phyloP scores from a whole-genome alignment of 305 asterid species.

The Ajuga reptans region DNA sequence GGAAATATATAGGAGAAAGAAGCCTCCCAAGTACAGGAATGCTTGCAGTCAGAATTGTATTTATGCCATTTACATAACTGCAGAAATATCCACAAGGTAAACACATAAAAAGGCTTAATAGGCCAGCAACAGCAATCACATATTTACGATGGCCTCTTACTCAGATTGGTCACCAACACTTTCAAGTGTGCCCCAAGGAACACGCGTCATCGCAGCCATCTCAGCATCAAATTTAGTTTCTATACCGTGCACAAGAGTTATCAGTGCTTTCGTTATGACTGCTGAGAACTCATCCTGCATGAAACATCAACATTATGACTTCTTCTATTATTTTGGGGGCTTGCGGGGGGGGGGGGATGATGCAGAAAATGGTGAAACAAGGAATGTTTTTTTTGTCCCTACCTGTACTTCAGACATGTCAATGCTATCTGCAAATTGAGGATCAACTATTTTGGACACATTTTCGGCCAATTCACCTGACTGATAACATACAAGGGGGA shows the following conservation, averaged over 20 bases:
- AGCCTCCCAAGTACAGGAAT: constrained; percentile 93
- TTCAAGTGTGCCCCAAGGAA: constrained; percentile 94
- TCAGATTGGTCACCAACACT: constrained; percentile 99
- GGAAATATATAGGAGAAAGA: constrained; percentile 85
- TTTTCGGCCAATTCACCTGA: constrained; percentile 96
- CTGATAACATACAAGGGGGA: constrained; percentile 29
- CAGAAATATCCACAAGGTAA: constrained; percentile 31
- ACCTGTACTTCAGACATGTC: constrained; percentile 99
- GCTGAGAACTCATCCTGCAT: constrained; percentile 97
- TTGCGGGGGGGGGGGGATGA: neutral
- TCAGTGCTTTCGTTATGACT: constrained; percentile 79
- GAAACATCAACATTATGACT: constrained; percentile 14
- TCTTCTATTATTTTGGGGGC: no score
- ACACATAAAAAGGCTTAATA: constrained; percentile 1
- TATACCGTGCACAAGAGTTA: constrained; percentile 87
- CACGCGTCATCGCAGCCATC: constrained; percentile 98
- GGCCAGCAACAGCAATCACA: constrained; percentile 8
- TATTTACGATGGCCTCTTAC: constrained; percentile 42
- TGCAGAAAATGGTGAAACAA: neutral
- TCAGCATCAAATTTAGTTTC: constrained; percentile 91
- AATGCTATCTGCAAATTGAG: constrained; percentile 61
- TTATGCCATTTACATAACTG: constrained; percentile 92
- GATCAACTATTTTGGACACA: constrained; percentile 75
- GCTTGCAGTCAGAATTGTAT: constrained; percentile 67
- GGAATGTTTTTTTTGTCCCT: constrained; percentile 14